Conservation (phyloP, 768 basidiomycete genomes). For the Tubosaeta sp. region DNA sequence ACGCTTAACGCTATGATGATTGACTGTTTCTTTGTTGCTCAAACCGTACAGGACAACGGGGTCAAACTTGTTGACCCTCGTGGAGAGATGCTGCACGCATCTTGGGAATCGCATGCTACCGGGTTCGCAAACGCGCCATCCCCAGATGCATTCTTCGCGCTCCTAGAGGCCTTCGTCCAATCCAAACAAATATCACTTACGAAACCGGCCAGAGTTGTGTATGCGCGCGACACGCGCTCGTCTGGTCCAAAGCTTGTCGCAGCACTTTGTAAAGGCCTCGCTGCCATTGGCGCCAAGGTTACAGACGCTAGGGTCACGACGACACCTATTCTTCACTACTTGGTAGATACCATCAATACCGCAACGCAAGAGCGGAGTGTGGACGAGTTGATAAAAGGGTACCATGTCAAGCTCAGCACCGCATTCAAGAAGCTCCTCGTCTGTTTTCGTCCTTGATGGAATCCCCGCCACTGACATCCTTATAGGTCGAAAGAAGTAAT, state of each 20-base stretch:
- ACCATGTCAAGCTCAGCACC: constrained; percentile 72
- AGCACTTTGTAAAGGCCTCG: constrained; percentile 80
- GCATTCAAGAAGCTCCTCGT: constrained; percentile 90
- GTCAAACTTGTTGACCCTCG: constrained; percentile 97
- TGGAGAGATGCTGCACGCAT: constrained; percentile 93
- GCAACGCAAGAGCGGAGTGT: constrained; percentile 77
- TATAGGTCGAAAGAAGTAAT: constrained; percentile 55
- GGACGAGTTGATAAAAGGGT: constrained; percentile 75
- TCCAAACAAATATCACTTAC: constrained; percentile 70
- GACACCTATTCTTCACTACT: constrained; percentile 93
- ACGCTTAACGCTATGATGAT: constrained; percentile 19
- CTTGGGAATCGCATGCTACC: constrained; percentile 91
- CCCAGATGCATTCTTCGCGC: constrained; percentile 65
- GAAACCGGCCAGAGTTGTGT: constrained; percentile 78
- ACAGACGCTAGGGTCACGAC: constrained; percentile 84
- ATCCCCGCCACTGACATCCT: constrained; percentile 5
- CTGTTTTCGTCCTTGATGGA: constrained; percentile 29
- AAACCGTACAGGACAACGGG: constrained; percentile 78
- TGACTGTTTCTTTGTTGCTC: neutral
- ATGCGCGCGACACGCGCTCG: constrained; percentile 90
- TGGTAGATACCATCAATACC: constrained; percentile 87
- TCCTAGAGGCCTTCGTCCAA: constrained; percentile 58
- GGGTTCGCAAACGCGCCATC: constrained; percentile 77
- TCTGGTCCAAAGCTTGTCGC: constrained; percentile 73
- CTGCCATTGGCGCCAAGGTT: constrained; percentile 61